Percentiles rank a stretch among this genome's conserved stretches.
Evolutionary conservation across 176 grass and related monocot species (phyloP).

Genomic region (Eremochloa ophiuroides): DNA sequence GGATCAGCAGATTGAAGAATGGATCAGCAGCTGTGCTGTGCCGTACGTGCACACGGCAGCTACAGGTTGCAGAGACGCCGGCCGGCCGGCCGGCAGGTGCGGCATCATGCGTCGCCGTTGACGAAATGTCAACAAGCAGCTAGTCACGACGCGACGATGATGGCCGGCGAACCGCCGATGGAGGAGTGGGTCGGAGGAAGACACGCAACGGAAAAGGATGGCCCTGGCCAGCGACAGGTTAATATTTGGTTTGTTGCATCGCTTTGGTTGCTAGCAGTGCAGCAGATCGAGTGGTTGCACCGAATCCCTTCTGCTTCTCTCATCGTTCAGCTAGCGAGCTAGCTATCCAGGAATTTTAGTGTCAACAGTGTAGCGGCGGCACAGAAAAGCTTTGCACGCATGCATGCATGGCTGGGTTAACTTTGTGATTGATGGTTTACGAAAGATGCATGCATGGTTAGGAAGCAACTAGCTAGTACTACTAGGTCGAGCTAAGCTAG

Average conservation of each 20-base stretch:
- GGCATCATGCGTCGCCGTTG: conserved; percentile 22
- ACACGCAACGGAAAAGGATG: conserved; percentile 13
- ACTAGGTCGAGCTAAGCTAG: not conserved
- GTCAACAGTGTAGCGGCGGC: no score
- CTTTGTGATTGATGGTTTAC: not conserved
- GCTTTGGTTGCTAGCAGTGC: conserved; percentile 1
- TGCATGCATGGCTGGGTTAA: no score
- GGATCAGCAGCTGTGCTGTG: not conserved
- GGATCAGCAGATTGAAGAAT: not conserved
- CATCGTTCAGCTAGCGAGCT: not conserved
- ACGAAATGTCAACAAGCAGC: not conserved
- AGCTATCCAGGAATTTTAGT: not conserved
- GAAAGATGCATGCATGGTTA: conserved; percentile 5
- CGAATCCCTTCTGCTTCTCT: not conserved
- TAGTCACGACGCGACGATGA: not conserved
- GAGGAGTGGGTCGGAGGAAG: not conserved
- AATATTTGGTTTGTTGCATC: not conserved
- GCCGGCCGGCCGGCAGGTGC: conserved; percentile 23
- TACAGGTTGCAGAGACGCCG: not conserved
- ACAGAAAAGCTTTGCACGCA: no score
- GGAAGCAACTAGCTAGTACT: not conserved
- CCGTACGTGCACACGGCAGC: not conserved
- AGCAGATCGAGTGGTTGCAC: conserved; percentile 26
- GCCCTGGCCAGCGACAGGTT: not conserved
- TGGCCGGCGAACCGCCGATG: not conserved